A percentile compares a stretch with the other conserved stretches of the same genome.
phyloP scores from a whole-genome alignment of 2,329 filamentous ascomycete genomes.

The Aspergillus spinulosporus region DNA sequence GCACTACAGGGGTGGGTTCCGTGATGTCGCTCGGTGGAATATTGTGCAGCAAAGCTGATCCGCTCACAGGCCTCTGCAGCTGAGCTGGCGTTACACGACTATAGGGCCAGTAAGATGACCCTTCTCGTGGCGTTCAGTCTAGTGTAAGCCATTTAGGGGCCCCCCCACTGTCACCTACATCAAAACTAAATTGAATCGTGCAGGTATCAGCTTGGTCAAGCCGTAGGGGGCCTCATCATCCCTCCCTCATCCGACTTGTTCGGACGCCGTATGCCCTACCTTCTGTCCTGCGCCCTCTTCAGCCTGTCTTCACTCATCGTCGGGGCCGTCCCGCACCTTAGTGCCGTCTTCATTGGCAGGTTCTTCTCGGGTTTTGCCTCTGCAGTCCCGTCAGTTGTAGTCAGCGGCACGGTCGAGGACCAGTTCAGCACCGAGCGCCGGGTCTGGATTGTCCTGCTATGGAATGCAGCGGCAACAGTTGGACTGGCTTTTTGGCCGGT shows the following conservation, averaged over 20 bases:
- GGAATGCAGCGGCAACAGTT: slow-evolving; percentile 1
- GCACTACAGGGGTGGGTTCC: slow-evolving; percentile 6
- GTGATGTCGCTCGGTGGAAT: background rate
- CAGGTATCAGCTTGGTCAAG: slow-evolving; percentile 11
- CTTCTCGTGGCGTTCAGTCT: slow-evolving; percentile 6
- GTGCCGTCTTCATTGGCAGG: slow-evolving; percentile 7
- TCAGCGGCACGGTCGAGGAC: slow-evolving; percentile 14
- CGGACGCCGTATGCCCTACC: slow-evolving; percentile 14
- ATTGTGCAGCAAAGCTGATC: background rate
- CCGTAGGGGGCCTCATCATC: slow-evolving; percentile 9
- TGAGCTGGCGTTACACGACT: slow-evolving; percentile 1
- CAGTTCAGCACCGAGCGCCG: slow-evolving; percentile 9
- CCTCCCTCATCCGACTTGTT: slow-evolving; percentile 14
- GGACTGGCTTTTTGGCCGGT: slow-evolving; percentile 11
- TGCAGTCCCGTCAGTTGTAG: slow-evolving; percentile 12
- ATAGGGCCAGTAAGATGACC: background rate
- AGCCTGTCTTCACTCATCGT: slow-evolving; percentile 9
- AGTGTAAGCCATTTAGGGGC: background rate
- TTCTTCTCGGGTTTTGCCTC: slow-evolving; percentile 13
- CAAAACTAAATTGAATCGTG: too few species aligned
- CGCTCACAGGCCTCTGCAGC: slow-evolving; percentile 4
- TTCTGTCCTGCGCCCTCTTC: slow-evolving; percentile 2
- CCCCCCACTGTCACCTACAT: too few species aligned
- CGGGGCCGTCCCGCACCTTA: slow-evolving; percentile 3
- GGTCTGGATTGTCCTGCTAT: slow-evolving; percentile 11